Base-by-base conservation (phyloP, 2,329 filamentous ascomycete species). In the Ustulina deusta region DNA sequence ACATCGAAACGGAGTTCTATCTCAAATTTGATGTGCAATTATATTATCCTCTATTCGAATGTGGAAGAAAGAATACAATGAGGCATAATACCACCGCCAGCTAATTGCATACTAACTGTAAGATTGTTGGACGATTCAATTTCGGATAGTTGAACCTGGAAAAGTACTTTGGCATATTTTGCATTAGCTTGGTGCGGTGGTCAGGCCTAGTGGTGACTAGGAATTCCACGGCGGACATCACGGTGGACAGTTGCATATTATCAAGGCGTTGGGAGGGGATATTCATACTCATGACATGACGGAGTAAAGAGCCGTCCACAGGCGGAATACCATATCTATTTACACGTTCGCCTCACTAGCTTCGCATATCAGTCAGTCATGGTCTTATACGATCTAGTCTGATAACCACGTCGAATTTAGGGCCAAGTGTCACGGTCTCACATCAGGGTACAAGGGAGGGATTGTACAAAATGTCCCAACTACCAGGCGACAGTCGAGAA, bases 1-100 rank as follows among this genome's bases (percentile, higher is more conserved):
- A 71, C 73, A 76, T 74, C 66, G 69, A 68, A 69, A 69, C 63
- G 73, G 74, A 74, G 72, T 77, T 75, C 56, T 64, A 71, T 69
- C 70, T 65, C 71, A 38, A 63, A 64, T 58, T 52, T 57, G 46
- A 59, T 61, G 58, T 52, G 65, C 60, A 70, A 66, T 61, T 15
- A 57, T 44, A 55, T 36, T 40, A 51, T 36, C 11, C 22, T 32
- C 51, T 40, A 25, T 27, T 63, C 46, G 4, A 51, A 63, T 44
- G 25, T 17, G 27, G 34, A 20, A 44, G 42, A 38, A 25, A 62
- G 15, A 36, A 44, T 32, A n/a, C 40, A 27, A 34, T 27, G 17
- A 51, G 15, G 29, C 54, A 57, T 48, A 58, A 54, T 38, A 40
- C 52, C 44, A 54, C 29, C 11, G 38, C 17, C 25, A 36, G 27